These are phyloP conservation scores for Talaromyces borbonicus DNA, from an alignment of 495 filamentous ascomycete species.

Conservation along the genomic window DNA sequence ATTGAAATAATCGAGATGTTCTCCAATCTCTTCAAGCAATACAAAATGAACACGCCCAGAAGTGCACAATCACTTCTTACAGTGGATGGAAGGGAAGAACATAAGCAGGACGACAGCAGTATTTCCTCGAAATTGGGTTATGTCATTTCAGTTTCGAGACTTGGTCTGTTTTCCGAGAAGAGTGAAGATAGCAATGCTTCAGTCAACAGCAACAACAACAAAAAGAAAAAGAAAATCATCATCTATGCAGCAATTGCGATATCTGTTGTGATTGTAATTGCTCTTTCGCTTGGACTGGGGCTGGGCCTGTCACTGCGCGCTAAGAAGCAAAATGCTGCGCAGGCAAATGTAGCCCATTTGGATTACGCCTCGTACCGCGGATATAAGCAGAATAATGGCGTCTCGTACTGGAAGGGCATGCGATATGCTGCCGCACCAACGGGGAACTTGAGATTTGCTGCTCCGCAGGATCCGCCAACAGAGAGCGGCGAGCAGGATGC, in stretches of 20 bases:
- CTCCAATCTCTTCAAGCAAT: too few species aligned
- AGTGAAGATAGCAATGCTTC: too few species aligned
- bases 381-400: conserved; percentile 24
- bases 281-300: neutral
- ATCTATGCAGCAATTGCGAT: neutral
- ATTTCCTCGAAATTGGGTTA: neutral
- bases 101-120: neutral
- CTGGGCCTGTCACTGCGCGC: neutral
- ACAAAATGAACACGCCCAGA: too few species aligned
- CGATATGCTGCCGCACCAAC: conserved; percentile 53
- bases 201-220: neutral
- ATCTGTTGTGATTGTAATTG: neutral
- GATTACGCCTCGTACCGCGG: conserved; percentile 5
- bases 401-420: conserved; percentile 56
- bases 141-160: neutral
- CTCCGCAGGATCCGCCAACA: conserved; percentile 44
- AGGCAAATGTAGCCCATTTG: neutral
- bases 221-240: neutral
- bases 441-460: conserved; percentile 48
- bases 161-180: neutral
- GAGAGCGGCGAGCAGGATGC: conserved; percentile 33
- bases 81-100: too few species aligned
- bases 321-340: neutral
- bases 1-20: too few species aligned
- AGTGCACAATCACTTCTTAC: too few species aligned